Conservation (phyloP, 2,329 filamentous ascomycete species). For the Cercospora zeina region DNA sequence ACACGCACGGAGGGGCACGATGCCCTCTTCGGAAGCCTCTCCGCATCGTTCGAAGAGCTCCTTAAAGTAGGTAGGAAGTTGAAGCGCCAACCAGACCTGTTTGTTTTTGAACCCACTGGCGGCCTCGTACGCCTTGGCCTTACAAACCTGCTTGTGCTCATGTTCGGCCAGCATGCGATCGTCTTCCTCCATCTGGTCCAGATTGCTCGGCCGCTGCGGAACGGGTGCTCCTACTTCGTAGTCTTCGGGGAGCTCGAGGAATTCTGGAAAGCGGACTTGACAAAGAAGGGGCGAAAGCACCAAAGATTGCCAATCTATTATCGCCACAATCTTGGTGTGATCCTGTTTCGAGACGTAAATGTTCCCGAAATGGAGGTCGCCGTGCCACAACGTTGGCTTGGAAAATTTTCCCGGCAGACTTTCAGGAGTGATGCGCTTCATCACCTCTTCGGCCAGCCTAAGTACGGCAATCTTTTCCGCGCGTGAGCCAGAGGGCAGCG, state of each 20-base stretch:
- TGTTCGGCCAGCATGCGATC: conserved; percentile 8
- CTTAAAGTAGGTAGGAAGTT: conserved; percentile 10
- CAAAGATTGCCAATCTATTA: conserved; percentile 19
- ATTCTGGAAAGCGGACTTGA: conserved; percentile 16
- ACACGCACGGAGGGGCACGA: conserved; percentile 16
- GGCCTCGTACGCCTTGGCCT: conserved; percentile 20
- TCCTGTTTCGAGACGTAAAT: conserved; percentile 18
- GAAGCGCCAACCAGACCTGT: conserved; percentile 14
- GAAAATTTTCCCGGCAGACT: conserved; percentile 13
- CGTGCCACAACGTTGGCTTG: conserved; percentile 16
- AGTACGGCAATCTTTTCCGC: conserved; percentile 3
- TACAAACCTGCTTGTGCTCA: conserved; percentile 15
- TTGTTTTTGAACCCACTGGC: conserved; percentile 16
- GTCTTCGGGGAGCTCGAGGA: conserved; percentile 17
- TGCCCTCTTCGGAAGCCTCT: conserved; percentile 17
- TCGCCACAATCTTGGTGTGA: conserved; percentile 12
- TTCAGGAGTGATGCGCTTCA: conserved; percentile 3
- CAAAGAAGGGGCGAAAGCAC: conserved; percentile 7
- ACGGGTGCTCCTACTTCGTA: conserved; percentile 17
- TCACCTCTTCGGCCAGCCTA: neutral
- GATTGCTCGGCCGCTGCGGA: neutral
- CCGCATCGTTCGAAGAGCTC: conserved; percentile 18
- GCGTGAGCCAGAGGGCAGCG: neutral
- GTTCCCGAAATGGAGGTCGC: conserved; percentile 16
- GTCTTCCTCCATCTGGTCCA: conserved; percentile 17